Base-by-base conservation (phyloP, 1,284 basidiomycete species). In the Ustilago sp. region DNA sequence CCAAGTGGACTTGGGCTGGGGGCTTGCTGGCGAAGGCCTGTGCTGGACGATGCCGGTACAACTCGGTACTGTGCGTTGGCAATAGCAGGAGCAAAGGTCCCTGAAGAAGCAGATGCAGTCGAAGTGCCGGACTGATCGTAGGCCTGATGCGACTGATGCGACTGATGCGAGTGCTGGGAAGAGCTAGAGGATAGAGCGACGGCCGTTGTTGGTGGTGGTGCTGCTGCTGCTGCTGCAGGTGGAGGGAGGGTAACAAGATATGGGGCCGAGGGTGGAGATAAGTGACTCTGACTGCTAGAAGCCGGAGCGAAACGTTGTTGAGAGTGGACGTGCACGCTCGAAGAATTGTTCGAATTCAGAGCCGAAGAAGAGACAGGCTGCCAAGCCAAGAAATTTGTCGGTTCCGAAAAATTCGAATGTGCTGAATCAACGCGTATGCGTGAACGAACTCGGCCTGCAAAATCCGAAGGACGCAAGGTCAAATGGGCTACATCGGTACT, bases 381-480 rank as follows among this genome's bases (percentile, higher is more conserved):
- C 53, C 55, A 56, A 35, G n/a, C 53, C 17, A 8, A 5, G n/a
- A 35, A 48, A 15, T 32, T 50, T 32, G 13, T 48, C 72, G 72
- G 72, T 48, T 74, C 72, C 72, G 72, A 74, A 32, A 45, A 54
- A 56, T 66, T 51, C 50, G 59, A 65, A 28, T 34, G 57, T 28
- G 61, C 65, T 53, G 54, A 68, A 23, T 58, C 71, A 34, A 63
- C 34, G 51, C 60, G 60, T n/a, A 39, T 12, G 12, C 63, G 57
- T 23, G 63, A 41, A 19, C 47, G 48, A 52, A 41, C 35, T 8
- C 31, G 43, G 6, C 41, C 9, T n/a, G 5, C 45, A 47, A 69
- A 69, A 47, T 69, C 67, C 36, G 72, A 68, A 19, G 66, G 59
- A n/a, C 66, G 47, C 34, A 69, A 19, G 17, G 73, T 70, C 23